Evolutionary conservation across 495 filamentous ascomycete species (phyloP).

Genomic region (Annulohypoxylon moriforme): DNA sequence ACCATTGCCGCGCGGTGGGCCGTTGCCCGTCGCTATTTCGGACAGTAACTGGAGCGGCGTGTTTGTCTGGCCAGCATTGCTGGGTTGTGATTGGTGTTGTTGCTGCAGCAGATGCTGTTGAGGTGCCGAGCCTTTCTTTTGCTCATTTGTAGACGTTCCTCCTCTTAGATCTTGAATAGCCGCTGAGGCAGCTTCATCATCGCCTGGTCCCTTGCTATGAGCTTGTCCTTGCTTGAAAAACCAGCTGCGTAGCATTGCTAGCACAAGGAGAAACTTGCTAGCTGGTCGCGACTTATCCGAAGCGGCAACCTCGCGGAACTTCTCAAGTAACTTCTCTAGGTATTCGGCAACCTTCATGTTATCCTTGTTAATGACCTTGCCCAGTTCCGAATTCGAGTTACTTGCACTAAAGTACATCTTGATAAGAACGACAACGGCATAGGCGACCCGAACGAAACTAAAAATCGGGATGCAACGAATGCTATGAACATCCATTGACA

Average conservation of each 20-base stretch:
- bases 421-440: conserved; percentile 85
- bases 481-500: conserved; percentile 66
- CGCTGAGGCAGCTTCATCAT: conserved; percentile 10
- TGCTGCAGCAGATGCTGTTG: conserved; percentile 29
- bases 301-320: conserved; percentile 72
- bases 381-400: conserved; percentile 73
- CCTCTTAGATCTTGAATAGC: background rate
- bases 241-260: conserved; percentile 78
- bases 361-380: conserved; percentile 78
- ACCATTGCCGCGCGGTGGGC: conserved; percentile 43
- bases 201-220: conserved; percentile 16
- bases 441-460: conserved; percentile 80
- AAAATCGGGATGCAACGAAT: conserved; percentile 81
- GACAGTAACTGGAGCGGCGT: conserved; percentile 74
- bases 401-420: conserved; percentile 86
- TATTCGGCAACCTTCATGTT: conserved; percentile 81
- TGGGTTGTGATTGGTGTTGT: conserved; percentile 45
- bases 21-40: conserved; percentile 72
- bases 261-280: conserved; percentile 79
- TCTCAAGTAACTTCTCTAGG: conserved; percentile 71
- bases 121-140: conserved; percentile 21
- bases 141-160: background rate
- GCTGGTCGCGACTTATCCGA: conserved; percentile 75
- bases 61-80: conserved; percentile 50
- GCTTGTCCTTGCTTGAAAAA: conserved; percentile 64